Percentiles rank a stretch among this genome's conserved stretches.
Conservation (phyloP, 495 filamentous ascomycete species). For the Letharia lupina region DNA sequence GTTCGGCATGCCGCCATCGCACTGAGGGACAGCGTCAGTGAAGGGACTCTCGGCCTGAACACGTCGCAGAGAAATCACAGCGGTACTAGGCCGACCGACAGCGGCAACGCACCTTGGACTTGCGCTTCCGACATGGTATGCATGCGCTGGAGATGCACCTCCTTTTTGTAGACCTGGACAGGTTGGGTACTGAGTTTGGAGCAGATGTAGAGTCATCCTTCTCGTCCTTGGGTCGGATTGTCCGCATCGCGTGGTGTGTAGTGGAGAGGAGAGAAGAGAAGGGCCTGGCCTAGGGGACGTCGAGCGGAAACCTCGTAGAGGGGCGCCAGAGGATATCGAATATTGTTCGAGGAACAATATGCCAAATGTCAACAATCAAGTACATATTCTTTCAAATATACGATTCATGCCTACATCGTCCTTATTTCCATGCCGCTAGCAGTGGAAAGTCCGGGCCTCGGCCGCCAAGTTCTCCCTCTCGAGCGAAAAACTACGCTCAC, state of each 20-base stretch:
- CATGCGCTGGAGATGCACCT: constrained; percentile 46
- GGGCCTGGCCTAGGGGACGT: not conserved
- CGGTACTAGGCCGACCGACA: not conserved
- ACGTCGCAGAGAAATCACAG: not conserved
- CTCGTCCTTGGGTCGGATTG: constrained; percentile 21
- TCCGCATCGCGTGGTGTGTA: constrained; percentile 11
- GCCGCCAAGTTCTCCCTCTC: not conserved
- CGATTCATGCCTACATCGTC: not conserved
- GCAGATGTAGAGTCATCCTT: constrained; percentile 1
- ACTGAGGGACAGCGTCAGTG: constrained; percentile 28
- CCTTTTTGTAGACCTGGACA: constrained; percentile 28
- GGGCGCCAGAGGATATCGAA: not conserved
- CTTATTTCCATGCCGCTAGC: not conserved
- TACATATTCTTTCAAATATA: not conserved
- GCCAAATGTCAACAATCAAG: not conserved
- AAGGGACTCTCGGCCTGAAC: not conserved
- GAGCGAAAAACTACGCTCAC: not conserved
- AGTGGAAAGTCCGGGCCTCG: constrained; percentile 1
- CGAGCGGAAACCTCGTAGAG: not conserved
- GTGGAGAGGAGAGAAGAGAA: not conserved
- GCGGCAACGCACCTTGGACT: constrained; percentile 40
- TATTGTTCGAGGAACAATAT: not conserved
- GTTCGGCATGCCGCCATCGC: constrained; percentile 39
- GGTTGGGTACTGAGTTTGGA: not conserved
- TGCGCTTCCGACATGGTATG: constrained; percentile 45